These are phyloP conservation scores for Neofusicoccum parvum DNA, from an alignment of 2,329 filamentous ascomycete genomes.

Conservation along the genomic window DNA sequence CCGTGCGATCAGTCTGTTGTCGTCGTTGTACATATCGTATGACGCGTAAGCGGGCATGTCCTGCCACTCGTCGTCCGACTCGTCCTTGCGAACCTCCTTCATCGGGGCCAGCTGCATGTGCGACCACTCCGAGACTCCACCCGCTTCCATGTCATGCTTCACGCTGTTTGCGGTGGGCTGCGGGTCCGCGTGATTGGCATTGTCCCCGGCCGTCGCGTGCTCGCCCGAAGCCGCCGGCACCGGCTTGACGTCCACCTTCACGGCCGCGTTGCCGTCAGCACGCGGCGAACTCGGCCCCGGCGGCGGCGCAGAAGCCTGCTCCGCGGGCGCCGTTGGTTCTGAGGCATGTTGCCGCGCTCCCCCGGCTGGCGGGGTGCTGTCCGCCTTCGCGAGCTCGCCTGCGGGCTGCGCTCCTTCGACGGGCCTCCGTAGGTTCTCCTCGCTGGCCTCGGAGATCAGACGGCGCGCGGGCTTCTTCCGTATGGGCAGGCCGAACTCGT, in stretches of 20 bases:
- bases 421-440: slow-evolving; percentile 29
- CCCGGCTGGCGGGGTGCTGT: neutral
- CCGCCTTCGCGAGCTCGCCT: slow-evolving; percentile 25
- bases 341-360: neutral
- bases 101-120: slow-evolving; percentile 71
- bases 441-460: slow-evolving; percentile 34
- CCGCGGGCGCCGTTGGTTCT: slow-evolving; percentile 11
- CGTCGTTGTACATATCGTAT: slow-evolving; percentile 95
- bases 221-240: neutral
- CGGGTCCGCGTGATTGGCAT: neutral
- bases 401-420: slow-evolving; percentile 34
- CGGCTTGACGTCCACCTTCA: slow-evolving; percentile 6
- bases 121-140: slow-evolving; percentile 75
- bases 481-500: slow-evolving; percentile 73
- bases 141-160: slow-evolving; percentile 30
- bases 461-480: slow-evolving; percentile 38
- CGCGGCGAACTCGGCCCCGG: neutral
- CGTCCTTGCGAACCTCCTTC: slow-evolving; percentile 50
- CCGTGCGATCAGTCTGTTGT: slow-evolving; percentile 81
- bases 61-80: slow-evolving; percentile 82
- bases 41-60: slow-evolving; percentile 90
- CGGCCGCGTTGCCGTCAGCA: neutral
- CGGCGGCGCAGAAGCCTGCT: neutral
- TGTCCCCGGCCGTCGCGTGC: neutral
- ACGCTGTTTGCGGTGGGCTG: neutral